phyloP scores from a whole-genome alignment of 257 asterid genomes.

The Solanum infundibuliforme region DNA sequence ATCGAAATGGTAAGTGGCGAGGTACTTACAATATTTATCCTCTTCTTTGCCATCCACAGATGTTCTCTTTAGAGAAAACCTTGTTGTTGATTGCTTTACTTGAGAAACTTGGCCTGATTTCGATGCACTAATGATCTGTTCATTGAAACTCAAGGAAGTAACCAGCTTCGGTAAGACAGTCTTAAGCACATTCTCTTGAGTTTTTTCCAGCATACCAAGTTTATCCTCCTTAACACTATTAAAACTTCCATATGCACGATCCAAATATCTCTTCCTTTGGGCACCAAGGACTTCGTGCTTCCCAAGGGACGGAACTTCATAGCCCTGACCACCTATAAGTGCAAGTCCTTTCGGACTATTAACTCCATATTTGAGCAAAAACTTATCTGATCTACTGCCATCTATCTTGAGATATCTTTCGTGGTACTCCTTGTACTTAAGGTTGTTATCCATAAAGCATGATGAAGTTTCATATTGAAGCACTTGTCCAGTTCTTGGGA shows the following conservation, averaged over 20 bases:
- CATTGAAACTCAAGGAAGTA: slow-evolving; percentile 70
- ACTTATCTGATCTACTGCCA: slow-evolving; percentile 22
- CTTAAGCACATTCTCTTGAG: slow-evolving; percentile 23
- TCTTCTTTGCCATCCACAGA: slow-evolving; percentile 56
- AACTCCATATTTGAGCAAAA: slow-evolving; percentile 34
- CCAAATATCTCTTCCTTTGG: slow-evolving; percentile 40
- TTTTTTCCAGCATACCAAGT: slow-evolving; percentile 34
- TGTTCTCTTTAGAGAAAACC: slow-evolving; percentile 65
- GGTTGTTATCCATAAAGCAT: slow-evolving; percentile 40
- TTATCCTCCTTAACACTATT: slow-evolving; percentile 37
- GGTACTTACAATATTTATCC: slow-evolving; percentile 38
- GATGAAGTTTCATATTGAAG: slow-evolving; percentile 65
- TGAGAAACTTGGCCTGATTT: slow-evolving; percentile 37
- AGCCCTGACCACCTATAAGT: slow-evolving; percentile 29
- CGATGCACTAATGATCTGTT: slow-evolving; percentile 32
- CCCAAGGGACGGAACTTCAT: slow-evolving; percentile 25
- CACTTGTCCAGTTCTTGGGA: slow-evolving; percentile 53
- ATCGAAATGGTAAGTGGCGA: background rate
- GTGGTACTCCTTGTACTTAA: slow-evolving; percentile 38
- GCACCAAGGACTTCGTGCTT: slow-evolving; percentile 33
- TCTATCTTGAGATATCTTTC: slow-evolving; percentile 47
- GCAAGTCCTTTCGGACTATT: slow-evolving; percentile 35
- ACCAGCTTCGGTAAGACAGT: slow-evolving; percentile 60
- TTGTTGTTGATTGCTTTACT: slow-evolving; percentile 54
- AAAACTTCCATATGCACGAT: slow-evolving; percentile 49